Percentiles rank a stretch among this genome's conserved stretches.
Conservation (phyloP, 257 asterid genomes). For the Plectranthus barbatus region DNA sequence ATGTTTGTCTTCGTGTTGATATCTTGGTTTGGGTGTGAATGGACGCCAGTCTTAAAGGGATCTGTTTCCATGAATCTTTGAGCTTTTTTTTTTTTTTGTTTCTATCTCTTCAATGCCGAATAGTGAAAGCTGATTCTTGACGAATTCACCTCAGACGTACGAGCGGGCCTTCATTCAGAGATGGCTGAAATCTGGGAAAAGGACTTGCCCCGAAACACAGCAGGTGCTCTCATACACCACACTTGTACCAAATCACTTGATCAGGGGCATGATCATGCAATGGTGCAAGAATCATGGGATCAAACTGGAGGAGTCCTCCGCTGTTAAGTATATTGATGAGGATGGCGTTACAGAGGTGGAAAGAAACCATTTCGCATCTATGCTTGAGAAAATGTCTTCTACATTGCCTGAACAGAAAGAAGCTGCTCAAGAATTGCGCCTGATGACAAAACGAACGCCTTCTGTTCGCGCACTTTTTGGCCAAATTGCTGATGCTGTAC, state of each 20-base stretch:
- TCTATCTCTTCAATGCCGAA: too few species aligned
- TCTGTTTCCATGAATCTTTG: too few species aligned
- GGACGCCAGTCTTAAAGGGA: too few species aligned
- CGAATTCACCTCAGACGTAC: slow-evolving; percentile 52
- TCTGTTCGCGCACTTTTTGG: slow-evolving; percentile 73
- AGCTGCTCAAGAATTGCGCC: slow-evolving; percentile 71
- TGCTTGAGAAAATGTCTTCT: slow-evolving; percentile 52
- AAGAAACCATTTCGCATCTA: slow-evolving; percentile 37
- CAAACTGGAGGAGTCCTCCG: slow-evolving; percentile 44
- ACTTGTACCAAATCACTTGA: slow-evolving; percentile 69
- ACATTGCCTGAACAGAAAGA: slow-evolving; percentile 51
- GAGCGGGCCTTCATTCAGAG: slow-evolving; percentile 76
- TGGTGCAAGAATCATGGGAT: slow-evolving; percentile 73
- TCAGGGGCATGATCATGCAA: slow-evolving; percentile 52
- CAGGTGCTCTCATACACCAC: slow-evolving; percentile 73
- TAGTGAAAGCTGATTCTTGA: too few species aligned
- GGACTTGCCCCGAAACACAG: slow-evolving; percentile 76
- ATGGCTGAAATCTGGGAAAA: slow-evolving; percentile 76
- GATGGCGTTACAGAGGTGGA: slow-evolving; percentile 57
- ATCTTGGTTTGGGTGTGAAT: background rate
- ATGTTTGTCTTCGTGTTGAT: background rate
- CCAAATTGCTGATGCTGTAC: slow-evolving; percentile 46
- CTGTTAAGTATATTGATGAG: slow-evolving; percentile 29
- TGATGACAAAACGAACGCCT: slow-evolving; percentile 60
- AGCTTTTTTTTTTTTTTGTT: too few species aligned